Evolutionary conservation across 1,139 yeast genomes (phyloP).

Genomic region (Entelexis sorbosivorans): DNA sequence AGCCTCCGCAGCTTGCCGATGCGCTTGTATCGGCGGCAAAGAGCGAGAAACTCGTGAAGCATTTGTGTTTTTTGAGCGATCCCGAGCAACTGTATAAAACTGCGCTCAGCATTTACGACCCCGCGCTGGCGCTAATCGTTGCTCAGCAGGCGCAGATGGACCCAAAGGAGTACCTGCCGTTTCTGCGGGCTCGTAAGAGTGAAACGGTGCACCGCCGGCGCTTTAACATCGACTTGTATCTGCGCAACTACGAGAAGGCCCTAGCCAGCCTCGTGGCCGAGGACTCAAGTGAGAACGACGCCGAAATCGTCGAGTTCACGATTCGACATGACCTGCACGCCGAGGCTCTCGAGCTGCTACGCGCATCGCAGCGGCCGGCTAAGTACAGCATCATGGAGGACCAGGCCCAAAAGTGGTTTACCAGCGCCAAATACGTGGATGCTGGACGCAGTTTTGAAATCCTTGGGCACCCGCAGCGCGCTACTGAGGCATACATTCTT

Average conservation of each 20-base stretch:
- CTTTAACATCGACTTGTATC: slow-evolving; percentile 69
- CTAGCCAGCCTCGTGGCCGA: slow-evolving; percentile 47
- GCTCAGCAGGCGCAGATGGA: slow-evolving; percentile 97
- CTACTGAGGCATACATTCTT: slow-evolving; percentile 55
- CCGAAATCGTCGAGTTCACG: slow-evolving; percentile 61
- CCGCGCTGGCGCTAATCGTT: slow-evolving; percentile 64
- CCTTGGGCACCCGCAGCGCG: slow-evolving; percentile 45
- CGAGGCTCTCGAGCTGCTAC: slow-evolving; percentile 40
- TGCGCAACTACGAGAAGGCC: slow-evolving; percentile 60
- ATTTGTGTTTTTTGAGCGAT: slow-evolving; percentile 83
- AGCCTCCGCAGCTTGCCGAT: slow-evolving; percentile 69
- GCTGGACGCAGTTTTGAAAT: slow-evolving; percentile 73
- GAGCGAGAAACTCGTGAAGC: slow-evolving; percentile 40
- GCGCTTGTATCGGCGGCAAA: slow-evolving; percentile 45
- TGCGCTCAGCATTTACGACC: slow-evolving; percentile 74
- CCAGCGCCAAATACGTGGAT: slow-evolving; percentile 43
- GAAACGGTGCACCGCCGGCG: slow-evolving; percentile 51
- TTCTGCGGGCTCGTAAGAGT: slow-evolving; percentile 65
- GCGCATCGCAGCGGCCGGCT: not conserved
- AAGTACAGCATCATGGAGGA: slow-evolving; percentile 42
- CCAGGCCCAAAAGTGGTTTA: slow-evolving; percentile 53
- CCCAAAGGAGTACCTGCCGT: slow-evolving; percentile 93
- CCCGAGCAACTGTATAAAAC: slow-evolving; percentile 70
- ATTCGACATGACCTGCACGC: slow-evolving; percentile 64
- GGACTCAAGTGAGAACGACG: slow-evolving; percentile 34